phyloP scores from a whole-genome alignment of 1,139 yeast species.

The Lodderomyces jiufengensis region DNA sequence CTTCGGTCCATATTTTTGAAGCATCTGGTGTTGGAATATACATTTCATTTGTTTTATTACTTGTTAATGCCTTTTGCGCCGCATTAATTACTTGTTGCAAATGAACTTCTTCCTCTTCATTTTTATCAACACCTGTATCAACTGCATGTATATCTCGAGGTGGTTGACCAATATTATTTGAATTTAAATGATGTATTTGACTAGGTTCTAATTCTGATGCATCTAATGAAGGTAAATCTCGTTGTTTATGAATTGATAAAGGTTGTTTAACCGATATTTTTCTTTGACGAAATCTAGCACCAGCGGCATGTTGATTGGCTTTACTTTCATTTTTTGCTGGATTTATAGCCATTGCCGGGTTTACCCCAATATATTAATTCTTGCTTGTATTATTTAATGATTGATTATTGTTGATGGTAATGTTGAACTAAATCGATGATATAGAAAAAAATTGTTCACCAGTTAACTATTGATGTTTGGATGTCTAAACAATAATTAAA shows the following conservation, averaged over 20 bases:
- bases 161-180: conserved; percentile 34
- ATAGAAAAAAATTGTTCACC: conserved; percentile 1
- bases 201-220: conserved; percentile 43
- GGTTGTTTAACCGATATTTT: conserved; percentile 89
- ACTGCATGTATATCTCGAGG: conserved; percentile 86
- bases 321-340: conserved; percentile 30
- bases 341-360: conserved; percentile 14
- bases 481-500: conserved; percentile 3
- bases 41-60: conserved; percentile 29
- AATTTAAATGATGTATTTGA: conserved; percentile 41
- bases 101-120: conserved; percentile 97
- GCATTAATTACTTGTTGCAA: conserved; percentile 86
- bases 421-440: not conserved
- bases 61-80: conserved; percentile 55
- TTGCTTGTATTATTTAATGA: not conserved
- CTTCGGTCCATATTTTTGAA: conserved; percentile 76
- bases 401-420: not conserved
- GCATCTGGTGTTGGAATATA: conserved; percentile 99
- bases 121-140: conserved; percentile 97
- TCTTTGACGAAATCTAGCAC: conserved; percentile 83
- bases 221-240: conserved; percentile 78
- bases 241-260: conserved; percentile 72
- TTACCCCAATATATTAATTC: not conserved
- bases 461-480: conserved; percentile 8
- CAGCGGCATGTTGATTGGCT: conserved; percentile 37